These are phyloP conservation scores for Hyparrhenia diplandra DNA, from an alignment of 176 grass and related monocot genomes.

Conservation along the genomic window DNA sequence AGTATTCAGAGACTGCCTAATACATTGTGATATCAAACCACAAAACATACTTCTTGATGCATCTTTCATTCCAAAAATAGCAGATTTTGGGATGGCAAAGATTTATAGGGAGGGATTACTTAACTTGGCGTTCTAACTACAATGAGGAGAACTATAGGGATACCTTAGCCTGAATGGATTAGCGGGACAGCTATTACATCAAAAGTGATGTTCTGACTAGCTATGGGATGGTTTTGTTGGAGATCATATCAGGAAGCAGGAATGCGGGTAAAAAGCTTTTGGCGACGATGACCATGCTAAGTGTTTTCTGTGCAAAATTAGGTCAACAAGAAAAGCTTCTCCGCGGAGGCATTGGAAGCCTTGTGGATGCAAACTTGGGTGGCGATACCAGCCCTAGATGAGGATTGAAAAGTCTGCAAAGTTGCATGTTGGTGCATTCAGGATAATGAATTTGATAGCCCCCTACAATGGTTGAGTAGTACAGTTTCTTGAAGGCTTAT, in stretches of 20 bases:
- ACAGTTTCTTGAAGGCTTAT: constrained; percentile 21
- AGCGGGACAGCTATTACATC: constrained; percentile 14
- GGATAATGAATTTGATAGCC: constrained; percentile 32
- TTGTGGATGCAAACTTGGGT: constrained; percentile 25
- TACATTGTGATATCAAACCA: constrained; percentile 44
- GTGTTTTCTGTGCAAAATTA: constrained; percentile 30
- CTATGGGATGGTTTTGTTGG: constrained; percentile 32
- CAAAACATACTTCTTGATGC: constrained; percentile 33
- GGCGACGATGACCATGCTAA: background rate
- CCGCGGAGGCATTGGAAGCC: background rate
- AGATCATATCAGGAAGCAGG: constrained; percentile 36
- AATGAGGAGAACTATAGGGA: constrained; percentile 15
- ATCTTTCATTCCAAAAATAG: constrained; percentile 18
- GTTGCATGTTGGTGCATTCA: constrained; percentile 54
- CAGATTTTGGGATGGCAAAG: constrained; percentile 44
- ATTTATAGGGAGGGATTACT: constrained; percentile 16
- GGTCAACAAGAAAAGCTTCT: constrained; percentile 9
- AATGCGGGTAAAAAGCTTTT: background rate
- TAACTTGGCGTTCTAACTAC: constrained; percentile 19
- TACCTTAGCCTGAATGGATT: constrained; percentile 37
- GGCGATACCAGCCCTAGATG: constrained; percentile 5
- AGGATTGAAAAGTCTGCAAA: constrained; percentile 37
- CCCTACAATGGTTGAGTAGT: constrained; percentile 36
- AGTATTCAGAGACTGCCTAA: constrained; percentile 36
- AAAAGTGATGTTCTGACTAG: constrained; percentile 40